These are phyloP conservation scores for Pseudogymnoascus sp. DNA, from an alignment of 2,329 filamentous ascomycete genomes.

Conservation along the genomic window DNA sequence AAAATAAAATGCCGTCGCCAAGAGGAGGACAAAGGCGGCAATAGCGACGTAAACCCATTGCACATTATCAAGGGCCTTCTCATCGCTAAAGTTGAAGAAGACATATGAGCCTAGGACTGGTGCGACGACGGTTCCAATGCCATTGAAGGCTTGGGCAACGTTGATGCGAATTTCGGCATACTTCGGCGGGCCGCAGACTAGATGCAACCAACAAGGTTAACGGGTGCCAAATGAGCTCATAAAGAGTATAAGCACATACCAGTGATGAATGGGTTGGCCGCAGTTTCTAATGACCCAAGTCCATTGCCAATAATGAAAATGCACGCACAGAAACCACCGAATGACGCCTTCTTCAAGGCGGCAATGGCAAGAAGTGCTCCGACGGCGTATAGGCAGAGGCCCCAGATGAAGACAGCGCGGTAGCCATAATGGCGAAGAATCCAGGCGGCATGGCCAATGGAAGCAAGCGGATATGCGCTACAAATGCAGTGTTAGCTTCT, in stretches of 20 bases:
- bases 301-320: constrained; percentile 64
- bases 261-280: constrained; percentile 51
- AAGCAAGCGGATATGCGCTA: constrained; percentile 57
- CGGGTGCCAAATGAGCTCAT: neutral
- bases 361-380: constrained; percentile 51
- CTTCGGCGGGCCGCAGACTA: constrained; percentile 43
- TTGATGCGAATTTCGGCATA: constrained; percentile 70
- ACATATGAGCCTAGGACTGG: constrained; percentile 65
- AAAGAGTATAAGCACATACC: constrained; percentile 22
- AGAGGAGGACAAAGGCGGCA: constrained; percentile 47
- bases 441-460: constrained; percentile 57
- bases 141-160: constrained; percentile 69
- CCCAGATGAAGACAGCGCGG: constrained; percentile 55
- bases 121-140: constrained; percentile 63
- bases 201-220: neutral
- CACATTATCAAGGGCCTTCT: constrained; percentile 45
- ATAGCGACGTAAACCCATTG: constrained; percentile 59
- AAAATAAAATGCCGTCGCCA: constrained; percentile 51
- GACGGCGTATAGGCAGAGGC: constrained; percentile 55
- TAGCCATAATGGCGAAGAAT: constrained; percentile 56
- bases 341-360: constrained; percentile 43
- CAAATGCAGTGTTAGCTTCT: neutral
- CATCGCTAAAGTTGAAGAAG: constrained; percentile 56
- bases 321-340: constrained; percentile 22
- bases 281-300: constrained; percentile 64